Percentiles rank a stretch among this genome's conserved stretches.
These are phyloP conservation scores for Cupressus sempervirens DNA, from an alignment of 75 land plant genomes.

Conservation along the genomic window DNA sequence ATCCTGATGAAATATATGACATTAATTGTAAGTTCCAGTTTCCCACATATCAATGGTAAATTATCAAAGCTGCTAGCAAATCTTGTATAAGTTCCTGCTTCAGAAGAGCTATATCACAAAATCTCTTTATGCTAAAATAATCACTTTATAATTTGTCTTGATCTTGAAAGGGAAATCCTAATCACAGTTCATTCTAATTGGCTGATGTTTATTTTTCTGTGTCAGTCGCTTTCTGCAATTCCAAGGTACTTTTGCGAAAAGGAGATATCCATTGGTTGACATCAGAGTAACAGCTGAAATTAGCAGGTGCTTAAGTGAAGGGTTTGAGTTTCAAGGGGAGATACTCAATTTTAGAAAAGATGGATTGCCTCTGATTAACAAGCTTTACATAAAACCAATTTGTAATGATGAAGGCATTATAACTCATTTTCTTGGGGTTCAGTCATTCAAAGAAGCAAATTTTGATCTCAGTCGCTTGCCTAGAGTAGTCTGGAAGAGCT, in stretches of 20 bases:
- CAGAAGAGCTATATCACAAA: not conserved
- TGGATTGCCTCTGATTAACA: conserved; percentile 77
- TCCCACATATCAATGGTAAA: not conserved
- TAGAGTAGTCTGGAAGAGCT: conserved; percentile 23
- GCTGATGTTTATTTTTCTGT: not conserved
- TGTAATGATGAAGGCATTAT: conserved; percentile 68
- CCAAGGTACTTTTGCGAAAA: conserved; percentile 74
- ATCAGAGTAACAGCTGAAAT: conserved; percentile 59
- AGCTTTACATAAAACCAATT: conserved; percentile 58
- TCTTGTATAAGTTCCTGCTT: not conserved
- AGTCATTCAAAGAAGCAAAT: conserved; percentile 63
- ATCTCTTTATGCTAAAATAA: not conserved
- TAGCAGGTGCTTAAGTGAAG: conserved; percentile 59
- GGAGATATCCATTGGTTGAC: conserved; percentile 70
- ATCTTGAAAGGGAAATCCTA: not conserved
- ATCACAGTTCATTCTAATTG: not conserved
- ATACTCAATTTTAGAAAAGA: conserved; percentile 74
- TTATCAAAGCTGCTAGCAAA: not conserved
- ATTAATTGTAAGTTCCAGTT: not conserved
- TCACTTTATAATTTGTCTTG: not conserved
- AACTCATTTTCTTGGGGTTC: conserved; percentile 71
- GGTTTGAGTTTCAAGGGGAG: conserved; percentile 70
- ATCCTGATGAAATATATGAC: not conserved
- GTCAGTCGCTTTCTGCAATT: conserved; percentile 76
- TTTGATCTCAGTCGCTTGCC: conserved; percentile 62